phyloP scores from a whole-genome alignment of 768 basidiomycete genomes.

The Dioszegia aurantiaca region DNA sequence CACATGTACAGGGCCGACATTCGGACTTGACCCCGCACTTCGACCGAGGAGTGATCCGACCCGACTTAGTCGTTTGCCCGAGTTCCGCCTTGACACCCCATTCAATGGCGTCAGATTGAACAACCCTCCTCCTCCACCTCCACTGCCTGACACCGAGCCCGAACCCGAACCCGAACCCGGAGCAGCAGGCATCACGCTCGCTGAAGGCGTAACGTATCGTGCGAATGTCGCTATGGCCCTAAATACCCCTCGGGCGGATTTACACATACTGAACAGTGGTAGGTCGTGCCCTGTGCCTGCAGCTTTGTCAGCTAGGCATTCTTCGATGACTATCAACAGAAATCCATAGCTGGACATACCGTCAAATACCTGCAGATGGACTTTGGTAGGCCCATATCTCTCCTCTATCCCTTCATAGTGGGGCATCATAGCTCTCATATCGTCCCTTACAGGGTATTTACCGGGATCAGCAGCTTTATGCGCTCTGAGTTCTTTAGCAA shows the following conservation, averaged over 20 bases:
- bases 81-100: background rate
- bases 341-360: constrained; percentile 54
- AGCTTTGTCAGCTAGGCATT: background rate
- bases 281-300: constrained; percentile 74
- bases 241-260: constrained; percentile 53
- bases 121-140: background rate
- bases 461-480: constrained; percentile 87
- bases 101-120: background rate
- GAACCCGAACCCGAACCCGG: constrained; percentile 5
- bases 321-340: constrained; percentile 2
- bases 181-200: constrained; percentile 22
- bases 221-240: constrained; percentile 54
- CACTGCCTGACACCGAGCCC: constrained; percentile 12
- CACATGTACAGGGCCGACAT: background rate
- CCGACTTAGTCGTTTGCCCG: background rate
- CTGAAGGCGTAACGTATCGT: constrained; percentile 48
- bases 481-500: constrained; percentile 55
- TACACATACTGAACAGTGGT: constrained; percentile 62
- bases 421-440: constrained; percentile 55
- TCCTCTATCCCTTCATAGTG: constrained; percentile 50
- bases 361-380: constrained; percentile 91
- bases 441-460: constrained; percentile 63
- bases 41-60: no score
- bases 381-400: constrained; percentile 61
- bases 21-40: background rate